Conservation (phyloP, 208 protist genomes). For the Crithidia expoeki region DNA sequence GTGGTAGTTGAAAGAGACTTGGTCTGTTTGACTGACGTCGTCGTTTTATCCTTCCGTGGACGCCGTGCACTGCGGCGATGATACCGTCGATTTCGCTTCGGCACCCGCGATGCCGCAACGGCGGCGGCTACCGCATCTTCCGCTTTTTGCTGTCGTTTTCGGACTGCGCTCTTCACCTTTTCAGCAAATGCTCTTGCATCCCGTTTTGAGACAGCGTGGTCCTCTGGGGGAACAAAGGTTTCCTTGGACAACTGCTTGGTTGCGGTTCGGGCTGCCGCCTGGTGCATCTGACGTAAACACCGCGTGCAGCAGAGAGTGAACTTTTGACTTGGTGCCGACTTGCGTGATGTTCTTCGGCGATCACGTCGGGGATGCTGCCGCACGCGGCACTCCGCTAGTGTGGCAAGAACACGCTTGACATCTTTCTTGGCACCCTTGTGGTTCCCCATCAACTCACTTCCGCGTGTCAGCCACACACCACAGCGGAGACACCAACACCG, state of each 20-base stretch:
- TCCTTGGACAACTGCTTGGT: not conserved
- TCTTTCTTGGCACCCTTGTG: not conserved
- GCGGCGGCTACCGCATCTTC: slow-evolving; percentile 9
- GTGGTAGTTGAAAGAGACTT: not conserved
- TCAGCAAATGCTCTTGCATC: not conserved
- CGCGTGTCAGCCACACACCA: slow-evolving; percentile 48
- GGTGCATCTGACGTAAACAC: slow-evolving; percentile 12
- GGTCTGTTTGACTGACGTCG: not conserved
- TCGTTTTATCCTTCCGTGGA: slow-evolving; percentile 4
- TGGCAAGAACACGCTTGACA: not conserved
- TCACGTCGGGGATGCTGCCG: not conserved
- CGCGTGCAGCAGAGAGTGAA: slow-evolving; percentile 23
- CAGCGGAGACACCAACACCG: slow-evolving; percentile 70
- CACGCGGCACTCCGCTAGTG: slow-evolving; percentile 18
- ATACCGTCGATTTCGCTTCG: slow-evolving; percentile 18
- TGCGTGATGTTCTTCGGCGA: not conserved
- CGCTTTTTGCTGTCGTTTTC: not conserved
- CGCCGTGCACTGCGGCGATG: slow-evolving; percentile 17
- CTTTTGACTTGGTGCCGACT: not conserved
- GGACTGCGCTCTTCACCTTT: no score
- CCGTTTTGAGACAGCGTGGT: no score
- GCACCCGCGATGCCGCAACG: slow-evolving; percentile 12
- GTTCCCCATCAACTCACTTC: slow-evolving; percentile 13
- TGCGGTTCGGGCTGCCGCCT: slow-evolving; percentile 5
- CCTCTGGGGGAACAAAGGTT: not conserved